Evolutionary conservation across 1,139 yeast genomes (phyloP).

Genomic region (Geotrichum reessii): DNA sequence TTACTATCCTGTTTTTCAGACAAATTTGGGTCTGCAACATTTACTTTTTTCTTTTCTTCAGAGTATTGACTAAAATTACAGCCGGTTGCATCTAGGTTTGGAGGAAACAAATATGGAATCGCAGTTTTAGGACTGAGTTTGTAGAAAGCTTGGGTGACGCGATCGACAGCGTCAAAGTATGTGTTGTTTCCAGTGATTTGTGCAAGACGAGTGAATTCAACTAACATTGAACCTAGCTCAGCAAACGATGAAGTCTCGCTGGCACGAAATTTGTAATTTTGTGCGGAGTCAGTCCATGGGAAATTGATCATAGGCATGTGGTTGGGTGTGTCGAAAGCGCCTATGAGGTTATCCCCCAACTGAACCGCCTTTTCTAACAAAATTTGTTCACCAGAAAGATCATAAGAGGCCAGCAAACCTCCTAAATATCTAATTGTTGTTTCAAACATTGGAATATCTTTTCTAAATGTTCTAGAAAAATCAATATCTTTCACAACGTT

Average conservation of each 20-base stretch:
- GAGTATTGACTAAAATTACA: conserved; percentile 32
- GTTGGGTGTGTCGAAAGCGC: conserved; percentile 65
- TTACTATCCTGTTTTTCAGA: background rate
- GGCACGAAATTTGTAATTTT: conserved; percentile 28
- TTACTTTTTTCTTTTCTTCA: background rate
- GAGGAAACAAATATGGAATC: conserved; percentile 43
- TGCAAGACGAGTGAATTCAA: conserved; percentile 65
- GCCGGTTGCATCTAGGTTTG: conserved; percentile 46
- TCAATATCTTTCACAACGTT: conserved; percentile 49
- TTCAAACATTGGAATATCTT: conserved; percentile 60
- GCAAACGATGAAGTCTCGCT: conserved; percentile 48
- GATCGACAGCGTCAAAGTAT: conserved; percentile 44
- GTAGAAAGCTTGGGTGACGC: conserved; percentile 41
- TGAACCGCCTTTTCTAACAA: conserved; percentile 55
- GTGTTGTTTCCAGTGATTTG: conserved; percentile 56
- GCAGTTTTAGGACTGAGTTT: conserved; percentile 33
- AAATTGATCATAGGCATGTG: conserved; percentile 65
- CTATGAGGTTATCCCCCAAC: conserved; percentile 60
- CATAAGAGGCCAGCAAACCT: conserved; percentile 66
- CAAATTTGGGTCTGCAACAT: background rate
- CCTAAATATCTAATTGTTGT: conserved; percentile 68
- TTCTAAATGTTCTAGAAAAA: conserved; percentile 42
- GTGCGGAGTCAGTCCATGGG: conserved; percentile 46
- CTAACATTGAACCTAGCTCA: conserved; percentile 60
- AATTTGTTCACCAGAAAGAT: conserved; percentile 44